Conservation (phyloP, 2,329 filamentous ascomycete genomes). For the Penicillium sp. region DNA sequence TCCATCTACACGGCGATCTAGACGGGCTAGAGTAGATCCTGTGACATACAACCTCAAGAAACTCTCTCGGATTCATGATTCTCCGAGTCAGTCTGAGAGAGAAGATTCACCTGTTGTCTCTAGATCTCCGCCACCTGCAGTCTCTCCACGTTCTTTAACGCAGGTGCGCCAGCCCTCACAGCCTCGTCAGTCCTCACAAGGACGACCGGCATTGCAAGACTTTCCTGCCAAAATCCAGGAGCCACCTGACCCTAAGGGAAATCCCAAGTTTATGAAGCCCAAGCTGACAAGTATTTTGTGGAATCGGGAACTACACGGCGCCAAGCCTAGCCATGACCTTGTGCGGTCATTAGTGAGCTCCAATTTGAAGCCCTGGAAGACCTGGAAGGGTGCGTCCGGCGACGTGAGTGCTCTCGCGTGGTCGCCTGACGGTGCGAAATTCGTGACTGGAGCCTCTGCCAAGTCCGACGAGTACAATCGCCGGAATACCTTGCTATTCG, state of each 20-base stretch:
- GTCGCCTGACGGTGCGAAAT: conserved; percentile 57
- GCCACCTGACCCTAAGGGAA: no score
- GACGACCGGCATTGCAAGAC: background rate
- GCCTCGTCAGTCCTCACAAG: background rate
- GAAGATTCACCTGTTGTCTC: background rate
- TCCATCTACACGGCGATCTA: conserved; percentile 30
- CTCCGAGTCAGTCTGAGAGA: background rate
- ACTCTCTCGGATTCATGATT: conserved; percentile 10
- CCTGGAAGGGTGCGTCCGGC: conserved; percentile 62
- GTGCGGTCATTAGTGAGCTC: conserved; percentile 35
- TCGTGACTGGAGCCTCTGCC: conserved; percentile 61
- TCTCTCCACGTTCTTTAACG: background rate
- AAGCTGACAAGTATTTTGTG: conserved; percentile 27
- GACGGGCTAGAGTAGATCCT: conserved; percentile 33
- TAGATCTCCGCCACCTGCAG: background rate
- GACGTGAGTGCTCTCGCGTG: conserved; percentile 62
- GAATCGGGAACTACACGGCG: conserved; percentile 37
- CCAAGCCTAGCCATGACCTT: conserved; percentile 8
- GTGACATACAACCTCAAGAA: conserved; percentile 38
- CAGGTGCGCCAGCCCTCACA: background rate
- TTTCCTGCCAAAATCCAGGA: background rate
- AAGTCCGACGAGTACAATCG: conserved; percentile 63
- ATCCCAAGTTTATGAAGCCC: no score
- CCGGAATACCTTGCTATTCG: conserved; percentile 60
- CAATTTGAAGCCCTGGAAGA: conserved; percentile 49